Evolutionary conservation across 331 rosid genomes (phyloP).

Genomic region (Prunus yedoensis): DNA sequence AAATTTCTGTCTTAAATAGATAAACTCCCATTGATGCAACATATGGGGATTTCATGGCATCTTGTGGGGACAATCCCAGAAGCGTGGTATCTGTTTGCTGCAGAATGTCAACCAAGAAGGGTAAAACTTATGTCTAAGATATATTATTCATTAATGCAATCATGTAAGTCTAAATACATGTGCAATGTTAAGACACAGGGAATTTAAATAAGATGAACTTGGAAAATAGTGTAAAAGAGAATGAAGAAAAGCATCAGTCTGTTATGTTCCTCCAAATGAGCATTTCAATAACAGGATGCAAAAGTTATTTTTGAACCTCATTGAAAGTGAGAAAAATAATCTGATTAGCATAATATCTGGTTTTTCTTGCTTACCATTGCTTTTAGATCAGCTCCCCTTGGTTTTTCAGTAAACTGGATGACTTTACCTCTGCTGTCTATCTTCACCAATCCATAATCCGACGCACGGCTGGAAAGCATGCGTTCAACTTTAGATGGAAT

Average conservation of each 20-base stretch:
- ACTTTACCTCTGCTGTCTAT: slow-evolving; percentile 70
- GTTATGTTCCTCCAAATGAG: background rate
- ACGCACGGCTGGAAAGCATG: slow-evolving; percentile 66
- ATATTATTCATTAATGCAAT: background rate
- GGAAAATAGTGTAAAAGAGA: background rate
- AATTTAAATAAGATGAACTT: background rate
- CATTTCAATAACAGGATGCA: background rate
- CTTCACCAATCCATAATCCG: slow-evolving; percentile 82
- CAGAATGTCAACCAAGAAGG: slow-evolving; percentile 31
- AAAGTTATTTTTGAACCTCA: background rate
- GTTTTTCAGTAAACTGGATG: slow-evolving; percentile 73
- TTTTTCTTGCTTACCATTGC: slow-evolving; percentile 72
- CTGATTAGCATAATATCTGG: background rate
- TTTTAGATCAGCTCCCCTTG: slow-evolving; percentile 64
- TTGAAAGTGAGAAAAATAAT: slow-evolving; percentile 11
- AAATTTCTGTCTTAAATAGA: slow-evolving; percentile 65
- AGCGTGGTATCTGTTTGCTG: slow-evolving; percentile 76
- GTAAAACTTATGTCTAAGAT: background rate
- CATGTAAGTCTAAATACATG: background rate
- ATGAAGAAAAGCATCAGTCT: background rate
- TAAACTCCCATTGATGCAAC: slow-evolving; percentile 96
- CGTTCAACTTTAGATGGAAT: background rate
- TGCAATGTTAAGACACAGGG: background rate
- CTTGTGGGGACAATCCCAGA: slow-evolving; percentile 68
- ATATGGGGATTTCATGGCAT: slow-evolving; percentile 64